Base-by-base conservation (phyloP, 768 basidiomycete species). In the Xanthoconium stramineum region DNA sequence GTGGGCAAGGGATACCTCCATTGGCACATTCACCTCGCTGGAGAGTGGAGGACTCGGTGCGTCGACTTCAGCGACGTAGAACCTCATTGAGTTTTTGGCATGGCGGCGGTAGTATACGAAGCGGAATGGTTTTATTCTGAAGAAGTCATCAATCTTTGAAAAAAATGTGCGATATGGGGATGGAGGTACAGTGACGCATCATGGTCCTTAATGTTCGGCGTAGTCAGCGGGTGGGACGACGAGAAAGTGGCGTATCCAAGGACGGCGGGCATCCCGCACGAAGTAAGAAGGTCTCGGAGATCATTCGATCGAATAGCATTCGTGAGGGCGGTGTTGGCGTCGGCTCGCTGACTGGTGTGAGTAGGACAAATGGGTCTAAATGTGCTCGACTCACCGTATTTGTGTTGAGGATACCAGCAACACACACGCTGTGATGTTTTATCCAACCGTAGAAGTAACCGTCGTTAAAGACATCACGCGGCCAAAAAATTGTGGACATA, bases 401-500 rank as follows among this genome's bases (percentile, higher is more conserved):
- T 4, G 60, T 65, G 11, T 72, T 62, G 17, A 85, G 47, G 30
- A 83, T 72, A 3, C 84, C 84, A 15, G 78, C 82, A 15, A 86
- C 76, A 62, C 82, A 83, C 3, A 80, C 66, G 4, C 46, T 53
- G 35, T 72, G 65, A 32, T 80, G 80, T 12, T 60, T 61, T 9
- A 69, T 57, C 85, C 86, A 88, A 11, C 86, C 86, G 62, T 84
- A 87, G 59, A 78, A 77, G 50, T 81, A 75, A 3, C 85, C 83
- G 20, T 69, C 67, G n/a, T 65, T 45, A 47, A 68, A 59, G 28
- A 79, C 69, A 63, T 83, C 82, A 29, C 69, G 64, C 32, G 86
- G 86, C 84, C 85, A 87, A 64, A 86, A 83, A 54, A 85, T 56
- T 2, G 70, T 73, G 45, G 72, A 62, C 71, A 72, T 72, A 33